Evolutionary conservation across 2,329 filamentous ascomycete genomes (phyloP), one percentile per base, ranked within the genome.

Genomic region (Epichloe brachyelytri): DNA sequence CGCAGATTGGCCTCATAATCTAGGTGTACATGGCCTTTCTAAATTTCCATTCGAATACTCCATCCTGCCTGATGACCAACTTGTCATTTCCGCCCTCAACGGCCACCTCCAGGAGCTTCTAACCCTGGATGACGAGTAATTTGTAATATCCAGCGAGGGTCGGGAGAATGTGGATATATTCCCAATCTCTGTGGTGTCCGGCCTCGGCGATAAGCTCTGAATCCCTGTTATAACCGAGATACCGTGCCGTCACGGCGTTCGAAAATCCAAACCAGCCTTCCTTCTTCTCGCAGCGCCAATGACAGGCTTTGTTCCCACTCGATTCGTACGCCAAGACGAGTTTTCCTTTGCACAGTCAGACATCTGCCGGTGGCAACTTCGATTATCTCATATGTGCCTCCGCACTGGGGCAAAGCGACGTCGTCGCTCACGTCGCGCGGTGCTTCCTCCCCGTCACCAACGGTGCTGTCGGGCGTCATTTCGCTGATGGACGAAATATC

Each of bases 281-380:
- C 8, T 19, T 44, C 20, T 34, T 33, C 20, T 30, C 15, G 15
- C 43, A 44, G 12, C 14, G 43, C 43, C 43, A 44, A 33, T 44
- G 43, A 33, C 43, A 44, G 15, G 5, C 43, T 30, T 15, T 33
- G 26, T 33, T 44, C 43, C 12, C 2, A 19, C 17, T 19, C 3
- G 4, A 26, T 11, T 43, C 40, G 4, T 12, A 1, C 11, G 11
- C 17, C 17, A 43, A 10, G n/a, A 15, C 19, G 12, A 43, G 4
- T 19, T 22, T 43, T 17, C 40, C 43, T 15, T n/a, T 44, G 15
- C 20, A 44, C 12, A 8, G 43, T 17, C 22, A 44, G 22, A 11
- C 0, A 30, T 2, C 10, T 20, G n/a, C 10, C 2, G 2, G 2
- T 19, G 0, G 17, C 8, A 5, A 7, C 14, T 3, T 43, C 17